Evolutionary conservation across 176 grass and related monocot genomes (phyloP).

Genomic region (Avena insularis): DNA sequence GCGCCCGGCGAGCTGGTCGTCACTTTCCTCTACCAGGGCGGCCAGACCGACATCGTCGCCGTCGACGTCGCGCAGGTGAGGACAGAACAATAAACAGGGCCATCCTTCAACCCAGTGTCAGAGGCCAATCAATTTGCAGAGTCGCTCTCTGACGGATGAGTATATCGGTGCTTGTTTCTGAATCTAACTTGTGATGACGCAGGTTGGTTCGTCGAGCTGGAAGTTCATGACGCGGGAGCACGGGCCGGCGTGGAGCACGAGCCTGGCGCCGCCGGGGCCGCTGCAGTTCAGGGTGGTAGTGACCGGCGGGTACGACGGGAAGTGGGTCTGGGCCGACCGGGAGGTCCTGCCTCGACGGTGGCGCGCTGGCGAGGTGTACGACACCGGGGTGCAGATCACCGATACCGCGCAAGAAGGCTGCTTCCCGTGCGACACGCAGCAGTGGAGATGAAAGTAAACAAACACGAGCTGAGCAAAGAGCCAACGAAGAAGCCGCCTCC

Average conservation of each 20-base stretch:
- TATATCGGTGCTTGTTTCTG: neutral
- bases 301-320: constrained; percentile 85
- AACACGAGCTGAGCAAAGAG: neutral
- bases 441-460: constrained; percentile 50
- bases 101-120: neutral
- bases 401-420: constrained; percentile 73
- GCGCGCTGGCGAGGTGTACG: constrained; percentile 64
- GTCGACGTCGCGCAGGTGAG: constrained; percentile 85
- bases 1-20: constrained; percentile 58
- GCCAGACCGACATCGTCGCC: constrained; percentile 91
- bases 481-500: neutral
- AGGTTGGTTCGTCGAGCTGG: constrained; percentile 81
- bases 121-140: too few species aligned
- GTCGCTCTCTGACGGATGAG: too few species aligned
- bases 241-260: constrained; percentile 87
- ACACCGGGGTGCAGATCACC: constrained; percentile 58
- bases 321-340: constrained; percentile 73
- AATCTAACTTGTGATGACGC: neutral
- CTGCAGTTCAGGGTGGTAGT: constrained; percentile 89
- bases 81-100: neutral
- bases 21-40: constrained; percentile 85
- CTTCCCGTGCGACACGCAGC: constrained; percentile 61
- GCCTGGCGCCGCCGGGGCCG: constrained; percentile 61
- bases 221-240: constrained; percentile 78
- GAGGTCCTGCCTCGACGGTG: constrained; percentile 59